Evolutionary conservation across 805 yeast species (phyloP).

Genomic region (Starmerella etchellsii): DNA sequence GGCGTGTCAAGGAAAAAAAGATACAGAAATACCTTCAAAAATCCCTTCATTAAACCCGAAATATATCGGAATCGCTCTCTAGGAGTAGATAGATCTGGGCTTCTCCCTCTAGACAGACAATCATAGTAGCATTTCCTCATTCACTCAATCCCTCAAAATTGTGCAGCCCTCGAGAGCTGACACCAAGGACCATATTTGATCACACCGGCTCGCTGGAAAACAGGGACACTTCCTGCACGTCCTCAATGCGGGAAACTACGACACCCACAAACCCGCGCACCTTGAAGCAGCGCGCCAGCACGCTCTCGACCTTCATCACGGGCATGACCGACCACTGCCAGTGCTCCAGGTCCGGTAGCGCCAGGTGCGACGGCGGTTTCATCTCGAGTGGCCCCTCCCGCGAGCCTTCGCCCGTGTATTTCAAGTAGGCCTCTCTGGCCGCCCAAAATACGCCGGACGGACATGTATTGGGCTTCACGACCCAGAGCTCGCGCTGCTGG

Average conservation of each 20-base stretch:
- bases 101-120: no score
- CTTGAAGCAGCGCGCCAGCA: conserved; percentile 10
- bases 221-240: conserved; percentile 4
- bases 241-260: conserved; percentile 10
- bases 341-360: conserved; percentile 8
- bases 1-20: no score
- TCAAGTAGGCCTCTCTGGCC: conserved; percentile 21
- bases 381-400: conserved; percentile 10
- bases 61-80: no score
- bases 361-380: conserved; percentile 11
- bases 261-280: conserved; percentile 13
- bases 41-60: no score
- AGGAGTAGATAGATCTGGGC: no score
- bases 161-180: no score
- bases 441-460: conserved; percentile 19
- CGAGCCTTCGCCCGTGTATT: conserved; percentile 16
- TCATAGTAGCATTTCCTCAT: no score
- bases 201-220: conserved; percentile 8
- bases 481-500: conserved; percentile 11
- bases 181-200: no score
- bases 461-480: background rate
- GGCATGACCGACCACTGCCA: conserved; percentile 12
- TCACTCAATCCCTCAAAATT: no score
- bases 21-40: no score
- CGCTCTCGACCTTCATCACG: conserved; percentile 11